These are phyloP conservation scores for Spizellomyces punctatus DNA, from an alignment of 192 early-diverging fungal genomes.

Conservation along the genomic window DNA sequence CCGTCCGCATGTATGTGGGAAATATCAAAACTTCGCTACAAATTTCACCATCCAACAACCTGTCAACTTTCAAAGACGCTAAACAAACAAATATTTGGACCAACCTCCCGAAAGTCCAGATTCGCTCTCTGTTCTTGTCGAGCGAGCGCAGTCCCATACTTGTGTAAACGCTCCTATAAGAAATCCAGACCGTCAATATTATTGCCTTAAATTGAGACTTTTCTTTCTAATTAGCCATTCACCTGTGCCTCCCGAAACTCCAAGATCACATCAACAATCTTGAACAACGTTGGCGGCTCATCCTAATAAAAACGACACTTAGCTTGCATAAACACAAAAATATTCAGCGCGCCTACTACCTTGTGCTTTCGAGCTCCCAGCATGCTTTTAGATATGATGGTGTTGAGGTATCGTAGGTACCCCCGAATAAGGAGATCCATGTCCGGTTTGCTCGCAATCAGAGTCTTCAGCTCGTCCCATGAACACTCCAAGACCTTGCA, in stretches of 20 bases:
- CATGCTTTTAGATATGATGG: slow-evolving; percentile 69
- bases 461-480: slow-evolving; percentile 76
- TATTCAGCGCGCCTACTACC: background rate
- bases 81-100: background rate
- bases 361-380: slow-evolving; percentile 32
- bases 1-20: slow-evolving; percentile 11
- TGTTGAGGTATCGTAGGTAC: slow-evolving; percentile 73
- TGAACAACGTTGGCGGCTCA: slow-evolving; percentile 45
- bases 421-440: slow-evolving; percentile 80
- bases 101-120: slow-evolving; percentile 6
- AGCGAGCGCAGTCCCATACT: slow-evolving; percentile 37
- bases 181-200: background rate
- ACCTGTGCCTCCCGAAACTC: slow-evolving; percentile 54
- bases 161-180: slow-evolving; percentile 35
- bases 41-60: background rate
- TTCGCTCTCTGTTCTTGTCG: slow-evolving; percentile 30
- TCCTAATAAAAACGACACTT: background rate
- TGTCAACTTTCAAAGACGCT: background rate
- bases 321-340: slow-evolving; percentile 4
- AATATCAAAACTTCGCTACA: slow-evolving; percentile 21
- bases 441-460: slow-evolving; percentile 65
- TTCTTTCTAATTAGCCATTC: background rate
- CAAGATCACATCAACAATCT: slow-evolving; percentile 68
- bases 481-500: slow-evolving; percentile 78
- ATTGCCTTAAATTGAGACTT: no score